phyloP scores from a whole-genome alignment of 192 early-diverging fungal genomes.

The Linnemannia zychae region DNA sequence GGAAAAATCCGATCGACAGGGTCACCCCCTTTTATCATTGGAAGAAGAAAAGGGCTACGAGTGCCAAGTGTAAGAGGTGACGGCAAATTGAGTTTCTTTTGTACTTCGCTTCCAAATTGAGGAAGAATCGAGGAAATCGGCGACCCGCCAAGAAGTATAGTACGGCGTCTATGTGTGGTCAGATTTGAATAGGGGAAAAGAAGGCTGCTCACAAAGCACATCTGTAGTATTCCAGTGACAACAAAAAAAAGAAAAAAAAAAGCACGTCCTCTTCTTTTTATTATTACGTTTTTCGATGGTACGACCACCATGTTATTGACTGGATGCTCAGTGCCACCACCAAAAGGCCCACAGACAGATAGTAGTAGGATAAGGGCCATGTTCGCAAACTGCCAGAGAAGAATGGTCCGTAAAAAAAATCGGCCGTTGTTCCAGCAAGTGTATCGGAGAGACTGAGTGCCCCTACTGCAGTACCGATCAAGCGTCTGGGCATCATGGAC shows the following conservation, averaged over 20 bases:
- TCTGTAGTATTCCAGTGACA: too few species aligned
- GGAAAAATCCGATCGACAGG: neutral
- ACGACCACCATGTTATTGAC: neutral
- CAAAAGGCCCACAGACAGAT: neutral
- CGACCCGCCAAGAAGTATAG: neutral
- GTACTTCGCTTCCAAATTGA: conserved; percentile 3
- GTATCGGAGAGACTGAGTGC: neutral
- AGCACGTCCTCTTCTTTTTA: too few species aligned
- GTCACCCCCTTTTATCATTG: neutral
- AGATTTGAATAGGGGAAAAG: neutral
- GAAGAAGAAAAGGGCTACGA: neutral
- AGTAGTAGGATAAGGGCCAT: neutral
- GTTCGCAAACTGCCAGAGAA: neutral
- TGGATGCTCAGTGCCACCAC: neutral
- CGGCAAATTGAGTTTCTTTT: neutral
- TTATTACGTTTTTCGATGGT: neutral
- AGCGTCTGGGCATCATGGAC: neutral
- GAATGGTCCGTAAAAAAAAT: neutral
- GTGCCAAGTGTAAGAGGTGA: neutral
- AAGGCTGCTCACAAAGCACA: neutral
- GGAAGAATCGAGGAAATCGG: neutral
- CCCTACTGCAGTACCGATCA: neutral
- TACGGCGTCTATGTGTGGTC: neutral
- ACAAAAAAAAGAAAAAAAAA: neutral
- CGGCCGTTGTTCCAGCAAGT: neutral